Conservation (phyloP, 306 rosid species). For the Nissolia schottii region DNA sequence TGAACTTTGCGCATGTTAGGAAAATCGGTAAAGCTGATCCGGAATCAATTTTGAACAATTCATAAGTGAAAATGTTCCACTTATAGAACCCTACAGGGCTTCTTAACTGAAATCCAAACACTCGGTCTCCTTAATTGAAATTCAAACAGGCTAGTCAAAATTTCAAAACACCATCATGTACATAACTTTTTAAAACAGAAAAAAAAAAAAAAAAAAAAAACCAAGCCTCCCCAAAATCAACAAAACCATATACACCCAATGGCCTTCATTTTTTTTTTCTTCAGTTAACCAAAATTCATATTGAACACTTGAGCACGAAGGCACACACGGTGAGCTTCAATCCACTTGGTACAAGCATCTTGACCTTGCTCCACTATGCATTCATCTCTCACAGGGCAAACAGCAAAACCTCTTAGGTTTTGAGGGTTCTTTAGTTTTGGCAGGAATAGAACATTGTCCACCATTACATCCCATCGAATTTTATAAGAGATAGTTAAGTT, state of each 20-base stretch:
- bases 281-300: conserved; percentile 25
- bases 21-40: too few species aligned
- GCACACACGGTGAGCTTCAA: conserved; percentile 81
- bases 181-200: background rate
- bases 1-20: too few species aligned
- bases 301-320: conserved; percentile 79
- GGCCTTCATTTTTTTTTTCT: background rate
- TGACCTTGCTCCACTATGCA: conserved; percentile 89
- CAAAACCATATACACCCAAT: background rate
- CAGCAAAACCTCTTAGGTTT: conserved; percentile 75
- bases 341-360: conserved; percentile 78
- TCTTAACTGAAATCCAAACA: too few species aligned
- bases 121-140: too few species aligned
- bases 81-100: too few species aligned
- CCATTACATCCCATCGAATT: background rate
- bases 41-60: too few species aligned
- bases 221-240: too few species aligned
- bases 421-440: conserved; percentile 11
- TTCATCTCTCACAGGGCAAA: conserved; percentile 85
- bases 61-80: too few species aligned
- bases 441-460: conserved; percentile 9
- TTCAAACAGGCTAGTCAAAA: too few species aligned
- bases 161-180: conserved; percentile 12
- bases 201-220: background rate
- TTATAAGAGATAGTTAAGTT: too few species aligned